A percentile compares a stretch with the other conserved stretches of the same genome.
Conservation (phyloP, 331 rosid genomes). For the Malus hybrid region DNA sequence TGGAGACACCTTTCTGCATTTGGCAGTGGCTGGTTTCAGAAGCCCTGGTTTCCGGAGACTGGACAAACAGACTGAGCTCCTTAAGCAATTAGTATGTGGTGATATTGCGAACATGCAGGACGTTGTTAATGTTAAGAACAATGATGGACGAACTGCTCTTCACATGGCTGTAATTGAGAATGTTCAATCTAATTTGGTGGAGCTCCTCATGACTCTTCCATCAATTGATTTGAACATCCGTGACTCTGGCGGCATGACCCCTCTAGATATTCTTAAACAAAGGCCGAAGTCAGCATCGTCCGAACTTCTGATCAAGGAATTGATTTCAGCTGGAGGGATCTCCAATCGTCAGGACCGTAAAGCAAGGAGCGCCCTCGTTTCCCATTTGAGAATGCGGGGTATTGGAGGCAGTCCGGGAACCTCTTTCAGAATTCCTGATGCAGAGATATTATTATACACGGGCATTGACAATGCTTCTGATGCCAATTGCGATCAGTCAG, state of each 20-base stretch:
- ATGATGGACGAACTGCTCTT: slow-evolving; percentile 78
- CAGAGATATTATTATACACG: slow-evolving; percentile 78
- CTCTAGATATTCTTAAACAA: slow-evolving; percentile 68
- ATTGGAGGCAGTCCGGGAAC: slow-evolving; percentile 77
- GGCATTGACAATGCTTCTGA: slow-evolving; percentile 57
- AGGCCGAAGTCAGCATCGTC: slow-evolving; percentile 51
- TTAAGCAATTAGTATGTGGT: slow-evolving; percentile 41
- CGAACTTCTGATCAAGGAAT: slow-evolving; percentile 59
- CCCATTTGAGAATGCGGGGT: slow-evolving; percentile 57
- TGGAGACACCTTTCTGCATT: slow-evolving; percentile 85
- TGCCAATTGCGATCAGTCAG: slow-evolving; percentile 32
- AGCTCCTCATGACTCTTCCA: slow-evolving; percentile 52
- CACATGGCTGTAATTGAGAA: slow-evolving; percentile 62
- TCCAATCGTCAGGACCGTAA: slow-evolving; percentile 30
- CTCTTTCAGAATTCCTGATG: slow-evolving; percentile 81
- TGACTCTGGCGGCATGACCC: slow-evolving; percentile 67
- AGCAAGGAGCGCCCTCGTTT: slow-evolving; percentile 43
- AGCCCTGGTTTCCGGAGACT: slow-evolving; percentile 76
- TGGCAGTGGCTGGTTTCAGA: slow-evolving; percentile 82
- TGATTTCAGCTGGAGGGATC: slow-evolving; percentile 68
- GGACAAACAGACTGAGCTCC: slow-evolving; percentile 64
- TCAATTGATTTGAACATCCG: slow-evolving; percentile 55
- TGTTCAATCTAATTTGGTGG: slow-evolving; percentile 54
- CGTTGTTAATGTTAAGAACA: slow-evolving; percentile 63
- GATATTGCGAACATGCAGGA: slow-evolving; percentile 29